phyloP scores from a whole-genome alignment of 495 filamentous ascomycete species.

The Chaetomidium leptoderma region DNA sequence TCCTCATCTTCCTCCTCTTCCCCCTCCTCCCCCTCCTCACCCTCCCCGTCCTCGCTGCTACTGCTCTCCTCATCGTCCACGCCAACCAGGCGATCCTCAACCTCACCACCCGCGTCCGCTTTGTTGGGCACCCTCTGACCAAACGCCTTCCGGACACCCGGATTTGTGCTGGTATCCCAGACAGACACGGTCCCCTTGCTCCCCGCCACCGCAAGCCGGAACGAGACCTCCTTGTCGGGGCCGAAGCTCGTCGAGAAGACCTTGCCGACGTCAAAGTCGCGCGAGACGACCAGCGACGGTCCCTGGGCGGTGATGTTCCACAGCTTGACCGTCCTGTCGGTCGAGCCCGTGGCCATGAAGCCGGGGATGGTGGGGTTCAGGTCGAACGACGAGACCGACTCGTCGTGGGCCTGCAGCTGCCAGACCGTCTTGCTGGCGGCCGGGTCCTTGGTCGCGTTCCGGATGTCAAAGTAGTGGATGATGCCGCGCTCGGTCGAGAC shows the following conservation, averaged over 20 bases:
- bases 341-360: slow-evolving; percentile 86
- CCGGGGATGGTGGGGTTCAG: slow-evolving; percentile 84
- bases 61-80: slow-evolving; percentile 60
- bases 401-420: slow-evolving; percentile 92
- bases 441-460: slow-evolving; percentile 62
- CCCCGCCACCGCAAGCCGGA: slow-evolving; percentile 86
- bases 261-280: slow-evolving; percentile 88
- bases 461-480: slow-evolving; percentile 80
- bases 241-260: slow-evolving; percentile 89
- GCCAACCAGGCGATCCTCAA: slow-evolving; percentile 72
- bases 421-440: slow-evolving; percentile 77
- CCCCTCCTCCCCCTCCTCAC: slow-evolving; percentile 50
- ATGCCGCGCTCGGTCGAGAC: slow-evolving; percentile 88
- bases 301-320: slow-evolving; percentile 83
- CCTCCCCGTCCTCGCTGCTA: slow-evolving; percentile 56
- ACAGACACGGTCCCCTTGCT: slow-evolving; percentile 91
- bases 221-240: slow-evolving; percentile 82
- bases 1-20: slow-evolving; percentile 45
- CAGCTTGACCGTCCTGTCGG: slow-evolving; percentile 90
- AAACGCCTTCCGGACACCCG: slow-evolving; percentile 81
- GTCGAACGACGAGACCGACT: slow-evolving; percentile 91
- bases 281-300: slow-evolving; percentile 83
- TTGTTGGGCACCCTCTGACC: slow-evolving; percentile 58
- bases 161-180: slow-evolving; percentile 96
- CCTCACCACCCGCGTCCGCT: slow-evolving; percentile 45